These are phyloP conservation scores for Pneumocystis oryctolagi DNA, from an alignment of 1,139 yeast species.

Conservation along the genomic window DNA sequence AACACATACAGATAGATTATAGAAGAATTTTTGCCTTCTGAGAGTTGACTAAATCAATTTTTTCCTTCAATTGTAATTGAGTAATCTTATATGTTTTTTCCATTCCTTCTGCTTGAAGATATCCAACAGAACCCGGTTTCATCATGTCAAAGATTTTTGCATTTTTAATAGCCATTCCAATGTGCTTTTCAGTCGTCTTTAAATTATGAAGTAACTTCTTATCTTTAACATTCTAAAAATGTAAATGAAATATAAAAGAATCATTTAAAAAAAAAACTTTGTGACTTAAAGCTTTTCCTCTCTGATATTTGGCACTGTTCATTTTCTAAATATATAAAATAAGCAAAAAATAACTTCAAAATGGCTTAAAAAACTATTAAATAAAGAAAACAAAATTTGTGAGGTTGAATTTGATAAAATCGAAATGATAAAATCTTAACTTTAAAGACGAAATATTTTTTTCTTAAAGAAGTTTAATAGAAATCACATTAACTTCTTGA, in stretches of 20 bases:
- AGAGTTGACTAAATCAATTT: slow-evolving; percentile 67
- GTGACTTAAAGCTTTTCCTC: neutral
- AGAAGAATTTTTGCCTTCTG: slow-evolving; percentile 8
- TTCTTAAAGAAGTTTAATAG: neutral
- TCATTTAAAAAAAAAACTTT: neutral
- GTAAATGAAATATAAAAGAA: neutral
- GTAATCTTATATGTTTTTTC: slow-evolving; percentile 77
- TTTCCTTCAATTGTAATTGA: slow-evolving; percentile 61
- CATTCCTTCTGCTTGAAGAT: slow-evolving; percentile 81
- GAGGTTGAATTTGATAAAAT: neutral
- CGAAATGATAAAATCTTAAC: neutral
- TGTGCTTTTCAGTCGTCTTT: slow-evolving; percentile 53
- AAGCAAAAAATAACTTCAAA: neutral
- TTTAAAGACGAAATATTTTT: neutral
- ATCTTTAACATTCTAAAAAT: slow-evolving; percentile 31
- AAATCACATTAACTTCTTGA: neutral
- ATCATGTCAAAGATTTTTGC: slow-evolving; percentile 81
- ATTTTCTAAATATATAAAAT: neutral
- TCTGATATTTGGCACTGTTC: neutral
- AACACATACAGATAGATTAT: neutral
- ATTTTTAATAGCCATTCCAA: slow-evolving; percentile 51
- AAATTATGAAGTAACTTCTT: slow-evolving; percentile 50
- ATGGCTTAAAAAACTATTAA: neutral
- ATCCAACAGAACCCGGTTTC: slow-evolving; percentile 71
- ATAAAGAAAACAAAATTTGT: neutral